Conservation (phyloP, 2,329 filamentous ascomycete genomes). For the Fusarium buharicum region DNA sequence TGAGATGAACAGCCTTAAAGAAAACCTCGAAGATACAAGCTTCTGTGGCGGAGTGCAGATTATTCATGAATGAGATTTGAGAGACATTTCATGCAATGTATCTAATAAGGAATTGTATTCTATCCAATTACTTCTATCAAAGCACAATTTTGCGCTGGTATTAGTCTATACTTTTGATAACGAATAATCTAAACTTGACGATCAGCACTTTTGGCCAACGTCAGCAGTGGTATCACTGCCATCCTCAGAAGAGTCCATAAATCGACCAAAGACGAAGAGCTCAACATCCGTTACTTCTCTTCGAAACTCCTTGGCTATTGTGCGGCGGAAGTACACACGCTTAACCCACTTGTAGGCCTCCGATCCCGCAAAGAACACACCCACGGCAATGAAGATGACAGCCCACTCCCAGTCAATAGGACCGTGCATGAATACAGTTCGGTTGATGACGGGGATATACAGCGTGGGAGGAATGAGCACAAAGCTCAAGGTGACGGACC, state of each 20-base stretch:
- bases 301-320: conserved; percentile 37
- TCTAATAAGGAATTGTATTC: too few species aligned
- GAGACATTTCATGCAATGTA: not conserved
- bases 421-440: conserved; percentile 71
- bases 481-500: conserved; percentile 62
- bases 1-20: conserved; percentile 39
- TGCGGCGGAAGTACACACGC: conserved; percentile 61
- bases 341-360: conserved; percentile 77
- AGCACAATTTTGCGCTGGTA: too few species aligned
- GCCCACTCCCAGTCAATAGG: conserved; percentile 77
- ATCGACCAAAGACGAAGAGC: conserved; percentile 34
- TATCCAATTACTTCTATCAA: too few species aligned
- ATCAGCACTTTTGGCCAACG: conserved; percentile 16
- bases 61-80: not conserved
- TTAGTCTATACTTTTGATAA: not conserved
- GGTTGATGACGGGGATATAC: conserved; percentile 76
- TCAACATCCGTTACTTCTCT: conserved; percentile 40
- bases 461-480: conserved; percentile 68
- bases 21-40: conserved; percentile 15
- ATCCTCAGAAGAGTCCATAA: conserved; percentile 21
- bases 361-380: conserved; percentile 71
- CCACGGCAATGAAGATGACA: conserved; percentile 69
- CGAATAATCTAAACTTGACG: not conserved
- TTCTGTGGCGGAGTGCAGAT: conserved; percentile 4
- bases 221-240: conserved; percentile 22